These are phyloP conservation scores for Vaccinium corymbosum DNA, from an alignment of 148 eudicot species.

Conservation along the genomic window DNA sequence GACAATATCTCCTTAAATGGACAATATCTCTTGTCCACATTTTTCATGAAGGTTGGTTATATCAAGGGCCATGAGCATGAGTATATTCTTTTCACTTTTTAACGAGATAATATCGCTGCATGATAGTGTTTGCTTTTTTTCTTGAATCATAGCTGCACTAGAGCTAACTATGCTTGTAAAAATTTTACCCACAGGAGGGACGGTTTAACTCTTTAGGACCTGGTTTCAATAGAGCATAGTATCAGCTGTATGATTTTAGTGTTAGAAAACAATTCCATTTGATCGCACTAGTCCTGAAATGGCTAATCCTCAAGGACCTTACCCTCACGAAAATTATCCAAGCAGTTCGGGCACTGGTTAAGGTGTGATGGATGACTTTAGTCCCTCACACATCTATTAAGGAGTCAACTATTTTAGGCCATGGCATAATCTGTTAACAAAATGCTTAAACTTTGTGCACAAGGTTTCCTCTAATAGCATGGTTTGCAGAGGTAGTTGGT, in stretches of 20 bases:
- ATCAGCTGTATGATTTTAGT: not conserved
- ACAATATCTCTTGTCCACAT: not conserved
- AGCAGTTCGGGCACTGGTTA: conserved; percentile 1
- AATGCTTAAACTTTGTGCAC: not conserved
- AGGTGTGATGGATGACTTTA: not conserved
- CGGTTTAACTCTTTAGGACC: not conserved
- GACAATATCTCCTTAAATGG: not conserved
- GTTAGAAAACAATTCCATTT: not conserved
- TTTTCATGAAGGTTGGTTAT: not conserved
- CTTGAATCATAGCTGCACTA: conserved; percentile 1
- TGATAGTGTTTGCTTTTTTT: not conserved
- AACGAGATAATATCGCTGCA: not conserved
- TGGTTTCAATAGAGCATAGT: not conserved
- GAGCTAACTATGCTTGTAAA: not conserved
- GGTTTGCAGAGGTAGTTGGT: not conserved
- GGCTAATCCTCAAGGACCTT: not conserved
- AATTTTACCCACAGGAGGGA: not conserved
- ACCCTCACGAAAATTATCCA: not conserved
- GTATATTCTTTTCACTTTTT: not conserved
- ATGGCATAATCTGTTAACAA: not conserved
- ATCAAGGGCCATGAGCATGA: not conserved
- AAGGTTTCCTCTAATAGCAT: not conserved
- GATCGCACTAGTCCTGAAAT: not conserved
- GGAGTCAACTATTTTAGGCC: not conserved
- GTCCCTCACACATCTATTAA: not conserved